A percentile compares a stretch with the other conserved stretches of the same genome.
Evolutionary conservation across 192 early-diverging fungal genomes (phyloP).

Genomic region (Chytriomyces confervae): DNA sequence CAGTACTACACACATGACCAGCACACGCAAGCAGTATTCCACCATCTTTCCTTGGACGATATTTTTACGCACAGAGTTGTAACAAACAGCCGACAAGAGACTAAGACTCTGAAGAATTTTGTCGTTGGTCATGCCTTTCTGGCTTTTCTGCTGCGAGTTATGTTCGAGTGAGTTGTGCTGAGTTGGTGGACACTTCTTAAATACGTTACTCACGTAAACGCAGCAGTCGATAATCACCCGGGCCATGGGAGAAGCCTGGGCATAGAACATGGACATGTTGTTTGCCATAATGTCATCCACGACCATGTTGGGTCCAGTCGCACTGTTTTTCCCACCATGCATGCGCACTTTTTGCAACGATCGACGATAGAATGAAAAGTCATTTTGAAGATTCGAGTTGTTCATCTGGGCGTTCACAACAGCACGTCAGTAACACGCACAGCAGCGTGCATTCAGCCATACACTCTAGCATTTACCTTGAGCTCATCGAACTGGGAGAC

Average conservation of each 20-base stretch:
- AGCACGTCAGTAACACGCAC: not conserved
- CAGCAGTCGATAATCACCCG: conserved; percentile 84
- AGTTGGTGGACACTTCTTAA: not conserved
- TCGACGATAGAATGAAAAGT: conserved; percentile 96
- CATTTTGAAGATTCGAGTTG: conserved; percentile 90
- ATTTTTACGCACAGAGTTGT: conserved; percentile 75
- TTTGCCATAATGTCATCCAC: conserved; percentile 85
- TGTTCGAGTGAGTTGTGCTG: conserved; percentile 48
- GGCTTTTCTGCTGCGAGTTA: not conserved
- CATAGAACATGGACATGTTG: conserved; percentile 95
- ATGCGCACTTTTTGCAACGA: conserved; percentile 81
- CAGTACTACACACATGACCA: conserved; percentile 86
- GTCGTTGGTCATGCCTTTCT: conserved; percentile 12
- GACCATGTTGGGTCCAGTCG: conserved; percentile 46
- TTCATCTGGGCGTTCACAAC: conserved; percentile 60
- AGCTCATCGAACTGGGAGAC: conserved; percentile 90
- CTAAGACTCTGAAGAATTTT: conserved; percentile 63
- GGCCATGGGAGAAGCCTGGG: conserved; percentile 92
- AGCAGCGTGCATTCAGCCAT: not conserved
- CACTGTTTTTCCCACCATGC: conserved; percentile 20
- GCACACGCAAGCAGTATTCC: conserved; percentile 80
- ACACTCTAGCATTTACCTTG: conserved; percentile 64
- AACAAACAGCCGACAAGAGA: conserved; percentile 78
- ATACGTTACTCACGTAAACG: not conserved
- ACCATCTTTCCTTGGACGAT: conserved; percentile 62